Base-by-base conservation (phyloP, 139 green algal species). In the Dunaliella primolecta region DNA sequence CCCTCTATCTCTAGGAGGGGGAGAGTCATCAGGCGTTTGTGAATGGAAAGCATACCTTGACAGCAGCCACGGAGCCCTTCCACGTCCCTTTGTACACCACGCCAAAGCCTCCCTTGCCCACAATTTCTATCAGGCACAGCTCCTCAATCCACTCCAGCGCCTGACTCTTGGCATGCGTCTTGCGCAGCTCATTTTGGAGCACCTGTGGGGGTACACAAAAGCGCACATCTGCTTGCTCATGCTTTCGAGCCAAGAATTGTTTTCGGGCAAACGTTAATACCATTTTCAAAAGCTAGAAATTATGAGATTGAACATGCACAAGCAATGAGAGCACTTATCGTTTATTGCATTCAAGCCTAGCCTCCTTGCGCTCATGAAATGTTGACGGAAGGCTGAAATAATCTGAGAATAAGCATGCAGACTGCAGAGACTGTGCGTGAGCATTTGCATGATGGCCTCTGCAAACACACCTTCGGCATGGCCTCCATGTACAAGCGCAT, bases 11-110 rank as follows among this genome's bases (percentile, higher is more conserved):
- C 91, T 30, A 70, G 80, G 36, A 94, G 84, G 78, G n/a, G n/a
- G n/a, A n/a, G n/a, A n/a, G n/a, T n/a, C n/a, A n/a, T n/a, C n/a
- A n/a, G n/a, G n/a, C n/a, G n/a, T n/a, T n/a, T n/a, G n/a, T n/a
- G n/a, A n/a, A n/a, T n/a, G n/a, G n/a, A n/a, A n/a, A 64, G 15
- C 46, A 0, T 29, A 93, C 90, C 91, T 94, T 94, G 86, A 93
- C 88, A 25, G 91, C 91, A 46, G 89, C 91, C 30, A 93, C 78
- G 79, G 84, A 91, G 33, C 89, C 89, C 88, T 94, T 93, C 83
- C 83, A 94, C 24, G 75, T 89, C 35, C 91, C 91, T 78, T 90
- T 91, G 89, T 94, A 94, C 71, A 94, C 91, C n/a, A 93, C 88
- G 20, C 89, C 89, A 81, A 93, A 93, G 29, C 89, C 91, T 27